A percentile compares a stretch with the other conserved stretches of the same genome.
These are phyloP conservation scores for Phytopythium sindhum DNA, from an alignment of 352 stramenopile genomes.

Conservation along the genomic window DNA sequence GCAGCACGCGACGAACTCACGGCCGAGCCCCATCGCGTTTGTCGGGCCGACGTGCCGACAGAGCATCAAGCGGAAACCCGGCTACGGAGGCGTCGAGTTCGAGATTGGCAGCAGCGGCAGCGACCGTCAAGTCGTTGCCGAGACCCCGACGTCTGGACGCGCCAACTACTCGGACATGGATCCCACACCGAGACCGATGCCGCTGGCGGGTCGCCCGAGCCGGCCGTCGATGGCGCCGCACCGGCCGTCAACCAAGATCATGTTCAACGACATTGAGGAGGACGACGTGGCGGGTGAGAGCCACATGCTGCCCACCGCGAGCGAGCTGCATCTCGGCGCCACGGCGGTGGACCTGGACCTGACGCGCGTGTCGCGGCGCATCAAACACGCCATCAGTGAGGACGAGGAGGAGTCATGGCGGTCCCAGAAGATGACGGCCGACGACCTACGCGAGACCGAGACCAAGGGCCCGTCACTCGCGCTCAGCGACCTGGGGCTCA, in stretches of 20 bases:
- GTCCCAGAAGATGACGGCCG: slow-evolving; percentile 38
- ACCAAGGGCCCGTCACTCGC: slow-evolving; percentile 31
- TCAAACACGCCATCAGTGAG: slow-evolving; percentile 34
- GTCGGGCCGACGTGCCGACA: slow-evolving; percentile 43
- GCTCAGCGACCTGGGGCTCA: slow-evolving; percentile 38
- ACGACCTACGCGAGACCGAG: slow-evolving; percentile 45
- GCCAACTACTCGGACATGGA: slow-evolving; percentile 28
- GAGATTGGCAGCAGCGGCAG: slow-evolving; percentile 19
- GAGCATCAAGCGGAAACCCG: slow-evolving; percentile 38
- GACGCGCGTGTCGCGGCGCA: slow-evolving; percentile 48
- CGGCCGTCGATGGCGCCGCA: slow-evolving; percentile 11
- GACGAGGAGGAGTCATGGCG: slow-evolving; percentile 21
- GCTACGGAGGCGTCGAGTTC: slow-evolving; percentile 11
- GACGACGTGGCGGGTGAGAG: slow-evolving; percentile 28
- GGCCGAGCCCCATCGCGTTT: slow-evolving; percentile 37
- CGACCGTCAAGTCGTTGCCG: slow-evolving; percentile 13
- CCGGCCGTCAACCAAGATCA: slow-evolving; percentile 24
- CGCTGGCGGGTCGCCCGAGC: neutral
- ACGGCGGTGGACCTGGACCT: slow-evolving; percentile 43
- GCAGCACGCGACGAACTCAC: slow-evolving; percentile 20
- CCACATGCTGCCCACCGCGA: slow-evolving; percentile 6
- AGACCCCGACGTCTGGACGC: slow-evolving; percentile 22
- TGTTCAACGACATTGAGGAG: slow-evolving; percentile 67
- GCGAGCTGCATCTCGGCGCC: slow-evolving; percentile 19
- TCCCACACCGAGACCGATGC: slow-evolving; percentile 8